A percentile compares a stretch with the other conserved stretches of the same genome.
These are phyloP conservation scores for Myochromella boudieri DNA, from an alignment of 768 basidiomycete species.

Conservation along the genomic window DNA sequence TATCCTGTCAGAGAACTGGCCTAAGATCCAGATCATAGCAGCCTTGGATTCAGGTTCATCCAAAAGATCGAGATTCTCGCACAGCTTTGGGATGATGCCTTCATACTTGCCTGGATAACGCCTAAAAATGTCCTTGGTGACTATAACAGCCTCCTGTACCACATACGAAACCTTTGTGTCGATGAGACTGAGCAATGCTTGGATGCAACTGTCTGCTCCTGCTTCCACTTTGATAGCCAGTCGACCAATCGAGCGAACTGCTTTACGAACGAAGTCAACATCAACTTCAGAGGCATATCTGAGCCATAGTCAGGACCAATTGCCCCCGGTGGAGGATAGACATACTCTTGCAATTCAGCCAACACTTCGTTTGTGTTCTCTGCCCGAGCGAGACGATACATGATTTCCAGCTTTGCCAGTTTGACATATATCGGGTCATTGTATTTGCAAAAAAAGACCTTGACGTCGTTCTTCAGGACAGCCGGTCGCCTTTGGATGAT, in stretches of 20 bases:
- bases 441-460: constrained; percentile 99
- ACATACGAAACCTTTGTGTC: constrained; percentile 95
- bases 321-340: constrained; percentile 1
- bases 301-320: background rate
- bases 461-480: constrained; percentile 95
- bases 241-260: constrained; percentile 95
- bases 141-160: constrained; percentile 95
- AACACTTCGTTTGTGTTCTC: constrained; percentile 93
- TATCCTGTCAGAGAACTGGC: constrained; percentile 93
- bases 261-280: constrained; percentile 96
- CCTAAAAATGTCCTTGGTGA: constrained; percentile 97
- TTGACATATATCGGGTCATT: constrained; percentile 99
- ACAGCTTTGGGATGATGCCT: constrained; percentile 90
- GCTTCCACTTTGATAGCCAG: constrained; percentile 95
- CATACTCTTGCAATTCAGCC: constrained; percentile 92
- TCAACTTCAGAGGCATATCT: constrained; percentile 99
- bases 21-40: constrained; percentile 97
- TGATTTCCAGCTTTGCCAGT: constrained; percentile 96
- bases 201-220: constrained; percentile 88
- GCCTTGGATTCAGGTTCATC: constrained; percentile 98
- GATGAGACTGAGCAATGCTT: constrained; percentile 81
- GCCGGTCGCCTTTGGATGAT: constrained; percentile 94
- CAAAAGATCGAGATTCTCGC: constrained; percentile 86
- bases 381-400: constrained; percentile 95
- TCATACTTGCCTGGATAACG: constrained; percentile 97